Conservation (phyloP, 2,329 filamentous ascomycete genomes). For the Torrubiella hemipterigena region DNA sequence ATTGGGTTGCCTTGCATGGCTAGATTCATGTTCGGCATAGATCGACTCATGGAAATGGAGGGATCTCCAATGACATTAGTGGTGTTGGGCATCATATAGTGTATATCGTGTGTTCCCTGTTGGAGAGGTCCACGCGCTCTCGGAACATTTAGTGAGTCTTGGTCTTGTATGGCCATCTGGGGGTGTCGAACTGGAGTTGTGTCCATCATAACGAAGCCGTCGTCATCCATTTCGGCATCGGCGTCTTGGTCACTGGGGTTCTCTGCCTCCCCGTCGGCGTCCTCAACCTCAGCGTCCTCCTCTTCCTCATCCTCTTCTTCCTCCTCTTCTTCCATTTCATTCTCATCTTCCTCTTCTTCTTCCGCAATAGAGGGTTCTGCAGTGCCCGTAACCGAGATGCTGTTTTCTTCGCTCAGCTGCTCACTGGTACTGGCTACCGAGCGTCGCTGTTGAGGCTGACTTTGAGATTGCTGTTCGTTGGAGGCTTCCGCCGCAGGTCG, state of each 20-base stretch:
- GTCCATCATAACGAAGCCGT: constrained; percentile 39
- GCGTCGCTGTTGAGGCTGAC: constrained; percentile 12
- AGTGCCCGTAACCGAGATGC: too few species aligned
- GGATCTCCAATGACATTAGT: too few species aligned
- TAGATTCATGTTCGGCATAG: constrained; percentile 34
- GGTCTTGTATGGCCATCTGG: constrained; percentile 24
- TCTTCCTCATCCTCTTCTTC: too few species aligned
- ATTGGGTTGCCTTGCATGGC: constrained; percentile 25
- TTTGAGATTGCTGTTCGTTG: constrained; percentile 10
- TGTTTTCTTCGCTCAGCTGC: constrained; percentile 16
- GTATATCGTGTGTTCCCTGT: constrained; percentile 20
- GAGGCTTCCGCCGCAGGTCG: too few species aligned
- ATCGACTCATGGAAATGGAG: constrained; percentile 29
- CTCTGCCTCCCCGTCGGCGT: too few species aligned
- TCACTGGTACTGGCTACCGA: constrained; percentile 26
- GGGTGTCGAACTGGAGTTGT: constrained; percentile 24
- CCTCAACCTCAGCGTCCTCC: too few species aligned
- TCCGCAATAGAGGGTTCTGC: too few species aligned
- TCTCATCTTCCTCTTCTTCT: too few species aligned
- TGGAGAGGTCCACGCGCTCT: constrained; percentile 26
- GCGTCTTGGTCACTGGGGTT: constrained; percentile 34
- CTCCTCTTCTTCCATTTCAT: too few species aligned
- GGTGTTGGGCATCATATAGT: constrained; percentile 32
- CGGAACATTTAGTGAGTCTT: constrained; percentile 29
- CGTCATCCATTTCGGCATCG: constrained; percentile 44